These are phyloP conservation scores for Penicillium carneum DNA, from an alignment of 2,329 filamentous ascomycete species.

Conservation along the genomic window DNA sequence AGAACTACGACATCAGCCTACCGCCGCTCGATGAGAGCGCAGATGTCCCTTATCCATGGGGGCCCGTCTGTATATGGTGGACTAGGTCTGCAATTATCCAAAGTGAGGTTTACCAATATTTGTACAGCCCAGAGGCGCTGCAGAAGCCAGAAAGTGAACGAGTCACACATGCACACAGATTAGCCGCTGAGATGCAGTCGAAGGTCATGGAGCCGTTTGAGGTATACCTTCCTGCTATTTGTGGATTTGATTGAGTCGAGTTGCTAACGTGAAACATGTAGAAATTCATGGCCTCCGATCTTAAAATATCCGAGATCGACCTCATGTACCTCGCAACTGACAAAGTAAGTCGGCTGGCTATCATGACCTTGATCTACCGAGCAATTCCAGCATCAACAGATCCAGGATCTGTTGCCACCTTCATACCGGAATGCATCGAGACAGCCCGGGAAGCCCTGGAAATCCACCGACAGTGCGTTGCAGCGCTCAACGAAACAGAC, in stretches of 20 bases:
- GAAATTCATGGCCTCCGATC: slow-evolving; percentile 17
- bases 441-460: slow-evolving; percentile 48
- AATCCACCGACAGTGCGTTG: slow-evolving; percentile 43
- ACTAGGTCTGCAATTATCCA: slow-evolving; percentile 64
- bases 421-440: slow-evolving; percentile 48
- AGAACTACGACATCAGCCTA: slow-evolving; percentile 67
- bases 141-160: slow-evolving; percentile 39
- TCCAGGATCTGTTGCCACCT: slow-evolving; percentile 36
- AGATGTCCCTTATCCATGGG: slow-evolving; percentile 46
- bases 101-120: slow-evolving; percentile 65
- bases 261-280: slow-evolving; percentile 16
- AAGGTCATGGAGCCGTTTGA: slow-evolving; percentile 42
- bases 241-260: background rate
- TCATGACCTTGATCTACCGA: slow-evolving; percentile 52
- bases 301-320: slow-evolving; percentile 38
- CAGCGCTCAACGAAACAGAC: slow-evolving; percentile 37
- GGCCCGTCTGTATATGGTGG: slow-evolving; percentile 61
- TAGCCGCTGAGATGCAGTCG: slow-evolving; percentile 42
- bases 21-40: slow-evolving; percentile 36
- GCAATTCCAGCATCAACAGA: slow-evolving; percentile 46
- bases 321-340: slow-evolving; percentile 42
- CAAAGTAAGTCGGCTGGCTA: slow-evolving; percentile 47
- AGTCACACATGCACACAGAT: slow-evolving; percentile 37
- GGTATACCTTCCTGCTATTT: slow-evolving; percentile 24
- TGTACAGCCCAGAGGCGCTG: slow-evolving; percentile 56